phyloP scores from a whole-genome alignment of 495 filamentous ascomycete genomes.

The Hypomontagnella monticulosa region DNA sequence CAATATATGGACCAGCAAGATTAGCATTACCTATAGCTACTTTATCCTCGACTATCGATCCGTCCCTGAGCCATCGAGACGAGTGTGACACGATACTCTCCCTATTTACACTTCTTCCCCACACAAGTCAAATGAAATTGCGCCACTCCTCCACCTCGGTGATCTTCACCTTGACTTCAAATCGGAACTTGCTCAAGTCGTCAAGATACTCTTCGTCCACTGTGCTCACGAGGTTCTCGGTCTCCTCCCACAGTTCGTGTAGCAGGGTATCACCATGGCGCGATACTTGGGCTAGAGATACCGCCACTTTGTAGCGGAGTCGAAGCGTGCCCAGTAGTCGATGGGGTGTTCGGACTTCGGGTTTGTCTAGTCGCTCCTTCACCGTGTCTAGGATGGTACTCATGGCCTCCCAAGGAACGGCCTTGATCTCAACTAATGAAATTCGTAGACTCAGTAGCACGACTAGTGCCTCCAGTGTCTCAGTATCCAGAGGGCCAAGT shows the following conservation, averaged over 20 bases:
- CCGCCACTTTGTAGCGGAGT: slow-evolving; percentile 9
- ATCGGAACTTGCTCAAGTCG: neutral
- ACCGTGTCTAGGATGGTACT: neutral
- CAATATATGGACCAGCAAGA: too few relatives aligned
- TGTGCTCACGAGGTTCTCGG: neutral
- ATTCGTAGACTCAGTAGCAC: slow-evolving; percentile 12
- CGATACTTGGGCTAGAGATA: neutral
- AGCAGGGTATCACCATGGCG: neutral
- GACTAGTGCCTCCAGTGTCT: slow-evolving; percentile 11
- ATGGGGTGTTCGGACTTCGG: neutral
- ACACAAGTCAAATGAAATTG: neutral
- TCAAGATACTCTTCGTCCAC: neutral
- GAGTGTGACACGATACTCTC: neutral
- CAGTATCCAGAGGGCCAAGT: neutral
- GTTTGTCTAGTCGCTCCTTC: neutral
- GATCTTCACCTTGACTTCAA: neutral
- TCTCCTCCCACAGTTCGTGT: neutral
- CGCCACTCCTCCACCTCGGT: neutral
- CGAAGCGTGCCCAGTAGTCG: neutral
- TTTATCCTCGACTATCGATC: too few relatives aligned
- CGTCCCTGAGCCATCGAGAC: too few relatives aligned
- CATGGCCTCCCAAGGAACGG: neutral
- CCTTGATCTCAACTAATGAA: neutral
- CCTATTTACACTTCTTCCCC: neutral
- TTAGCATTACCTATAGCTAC: too few relatives aligned